Evolutionary conservation across 2,329 filamentous ascomycete genomes (phyloP).

Genomic region (Allantophomopsis cytisporea): DNA sequence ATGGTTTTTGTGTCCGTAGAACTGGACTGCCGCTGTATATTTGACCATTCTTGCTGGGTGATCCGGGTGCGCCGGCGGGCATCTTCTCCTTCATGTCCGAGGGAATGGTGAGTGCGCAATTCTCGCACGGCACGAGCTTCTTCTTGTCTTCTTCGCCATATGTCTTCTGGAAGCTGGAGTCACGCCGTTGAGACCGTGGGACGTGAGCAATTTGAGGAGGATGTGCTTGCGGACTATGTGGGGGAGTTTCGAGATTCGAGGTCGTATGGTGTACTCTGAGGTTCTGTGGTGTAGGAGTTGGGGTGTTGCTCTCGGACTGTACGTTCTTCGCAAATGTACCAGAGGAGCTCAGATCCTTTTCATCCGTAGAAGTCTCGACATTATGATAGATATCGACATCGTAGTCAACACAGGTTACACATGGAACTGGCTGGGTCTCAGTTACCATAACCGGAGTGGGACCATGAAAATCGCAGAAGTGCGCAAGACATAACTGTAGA

Average conservation of each 20-base stretch:
- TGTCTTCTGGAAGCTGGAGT: conserved; percentile 46
- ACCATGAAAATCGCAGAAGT: conserved; percentile 59
- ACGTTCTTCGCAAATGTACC: not conserved
- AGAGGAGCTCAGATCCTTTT: not conserved
- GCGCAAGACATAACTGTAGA: conserved; percentile 50
- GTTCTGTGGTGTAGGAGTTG: conserved; percentile 1
- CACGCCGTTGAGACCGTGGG: conserved; percentile 25
- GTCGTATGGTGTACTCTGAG: conserved; percentile 19
- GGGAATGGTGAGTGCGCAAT: conserved; percentile 54
- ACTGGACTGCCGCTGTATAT: conserved; percentile 30
- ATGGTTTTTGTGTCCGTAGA: conserved; percentile 45
- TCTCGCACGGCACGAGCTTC: conserved; percentile 51
- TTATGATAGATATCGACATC: conserved; percentile 6
- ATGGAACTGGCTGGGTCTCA: conserved; percentile 48
- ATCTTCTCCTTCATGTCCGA: conserved; percentile 22
- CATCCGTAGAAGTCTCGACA: conserved; percentile 1
- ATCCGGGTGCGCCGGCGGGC: conserved; percentile 1
- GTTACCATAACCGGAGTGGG: conserved; percentile 59
- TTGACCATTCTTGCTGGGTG: conserved; percentile 1
- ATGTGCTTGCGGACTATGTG: conserved; percentile 35
- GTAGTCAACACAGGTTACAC: conserved; percentile 40
- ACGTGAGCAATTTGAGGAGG: conserved; percentile 15
- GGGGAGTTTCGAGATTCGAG: conserved; percentile 35
- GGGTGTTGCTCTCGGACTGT: conserved; percentile 5
- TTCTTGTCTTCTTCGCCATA: conserved; percentile 54